Conservation (phyloP, 768 basidiomycete species). For the Tylopilus subfusipes region DNA sequence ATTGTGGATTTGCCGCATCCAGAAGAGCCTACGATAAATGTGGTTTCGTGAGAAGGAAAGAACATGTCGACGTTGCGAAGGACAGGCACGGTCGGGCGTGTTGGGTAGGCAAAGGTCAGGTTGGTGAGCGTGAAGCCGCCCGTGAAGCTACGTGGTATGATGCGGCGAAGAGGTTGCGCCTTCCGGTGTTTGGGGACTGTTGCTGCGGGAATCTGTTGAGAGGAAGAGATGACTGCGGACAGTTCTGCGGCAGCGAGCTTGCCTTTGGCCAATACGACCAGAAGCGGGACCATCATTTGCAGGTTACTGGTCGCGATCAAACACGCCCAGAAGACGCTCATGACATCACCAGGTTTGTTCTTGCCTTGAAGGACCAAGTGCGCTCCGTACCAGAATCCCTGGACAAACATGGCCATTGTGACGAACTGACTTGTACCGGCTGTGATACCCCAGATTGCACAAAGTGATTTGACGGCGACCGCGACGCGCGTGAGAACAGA, state of each 20-base stretch:
- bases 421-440: slow-evolving; percentile 72
- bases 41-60: slow-evolving; percentile 68
- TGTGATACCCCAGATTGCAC: slow-evolving; percentile 73
- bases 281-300: slow-evolving; percentile 81
- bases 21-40: slow-evolving; percentile 74
- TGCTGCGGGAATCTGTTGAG: slow-evolving; percentile 37
- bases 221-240: slow-evolving; percentile 15
- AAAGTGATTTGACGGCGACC: slow-evolving; percentile 48
- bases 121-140: slow-evolving; percentile 67
- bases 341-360: slow-evolving; percentile 70
- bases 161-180: slow-evolving; percentile 49
- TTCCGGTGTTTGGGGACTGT: slow-evolving; percentile 12
- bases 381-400: slow-evolving; percentile 94
- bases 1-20: slow-evolving; percentile 78
- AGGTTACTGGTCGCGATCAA: slow-evolving; percentile 85
- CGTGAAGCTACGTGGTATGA: slow-evolving; percentile 56
- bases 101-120: slow-evolving; percentile 71
- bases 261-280: slow-evolving; percentile 64
- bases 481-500: slow-evolving; percentile 46
- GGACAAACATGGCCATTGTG: slow-evolving; percentile 90
- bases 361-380: slow-evolving; percentile 80
- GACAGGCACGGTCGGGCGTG: slow-evolving; percentile 59
- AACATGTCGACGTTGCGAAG: slow-evolving; percentile 60
- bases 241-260: slow-evolving; percentile 44
- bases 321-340: slow-evolving; percentile 98